Evolutionary conservation across 176 grass and related monocot genomes (phyloP).

Genomic region (Cymbopogon citratus): DNA sequence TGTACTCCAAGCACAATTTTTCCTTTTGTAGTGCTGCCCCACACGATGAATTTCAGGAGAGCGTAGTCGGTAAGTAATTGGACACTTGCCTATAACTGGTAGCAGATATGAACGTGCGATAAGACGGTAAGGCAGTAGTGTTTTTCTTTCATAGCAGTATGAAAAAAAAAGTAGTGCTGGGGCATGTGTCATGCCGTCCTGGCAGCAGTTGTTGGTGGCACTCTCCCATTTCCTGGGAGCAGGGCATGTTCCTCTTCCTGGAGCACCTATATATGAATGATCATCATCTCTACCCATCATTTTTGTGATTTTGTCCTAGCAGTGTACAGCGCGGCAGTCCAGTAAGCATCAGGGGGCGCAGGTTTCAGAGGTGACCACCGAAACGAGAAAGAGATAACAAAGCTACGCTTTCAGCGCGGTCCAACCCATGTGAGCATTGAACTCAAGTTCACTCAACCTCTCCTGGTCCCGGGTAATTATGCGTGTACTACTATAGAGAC

Average conservation of each 20-base stretch:
- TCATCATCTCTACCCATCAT: background rate
- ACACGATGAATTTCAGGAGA: too few relatives aligned
- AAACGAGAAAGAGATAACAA: conserved; percentile 23
- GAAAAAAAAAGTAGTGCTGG: background rate
- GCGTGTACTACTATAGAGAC: background rate
- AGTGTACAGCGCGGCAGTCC: background rate
- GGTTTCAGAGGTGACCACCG: conserved; percentile 19
- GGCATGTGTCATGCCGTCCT: background rate
- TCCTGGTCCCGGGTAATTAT: background rate
- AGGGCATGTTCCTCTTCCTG: background rate
- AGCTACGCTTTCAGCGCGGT: conserved; percentile 19
- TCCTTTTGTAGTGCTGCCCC: too few relatives aligned
- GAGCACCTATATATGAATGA: background rate
- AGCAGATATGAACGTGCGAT: too few relatives aligned
- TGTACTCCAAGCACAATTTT: too few relatives aligned
- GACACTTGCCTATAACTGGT: too few relatives aligned
- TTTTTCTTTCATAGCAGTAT: too few relatives aligned
- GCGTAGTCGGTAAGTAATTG: too few relatives aligned
- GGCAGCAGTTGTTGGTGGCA: background rate
- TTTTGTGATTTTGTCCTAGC: background rate
- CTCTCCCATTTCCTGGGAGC: conserved; percentile 30
- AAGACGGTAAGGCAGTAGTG: too few relatives aligned
- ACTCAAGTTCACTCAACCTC: background rate
- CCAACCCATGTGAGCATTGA: conserved; percentile 30
- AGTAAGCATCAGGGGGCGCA: background rate